phyloP scores from a whole-genome alignment of 2,329 filamentous ascomycete genomes.

The Phialocephala sp. region DNA sequence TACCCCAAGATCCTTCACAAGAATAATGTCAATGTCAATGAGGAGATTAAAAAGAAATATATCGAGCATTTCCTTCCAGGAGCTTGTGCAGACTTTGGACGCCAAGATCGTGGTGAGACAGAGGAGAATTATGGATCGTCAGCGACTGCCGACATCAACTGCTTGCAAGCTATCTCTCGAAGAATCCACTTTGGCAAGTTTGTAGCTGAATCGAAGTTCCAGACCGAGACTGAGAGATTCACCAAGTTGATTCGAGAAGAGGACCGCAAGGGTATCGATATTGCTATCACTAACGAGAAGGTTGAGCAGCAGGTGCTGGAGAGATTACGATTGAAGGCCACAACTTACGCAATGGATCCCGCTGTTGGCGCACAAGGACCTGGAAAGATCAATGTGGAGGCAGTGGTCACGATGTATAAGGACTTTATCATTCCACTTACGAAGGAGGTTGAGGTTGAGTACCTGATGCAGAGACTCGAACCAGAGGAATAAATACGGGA shows the following conservation, averaged over 20 bases:
- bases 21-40: constrained; percentile 91
- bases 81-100: constrained; percentile 79
- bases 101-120: constrained; percentile 79
- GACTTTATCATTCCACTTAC: constrained; percentile 95
- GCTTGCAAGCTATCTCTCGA: constrained; percentile 86
- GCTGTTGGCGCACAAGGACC: constrained; percentile 63
- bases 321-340: constrained; percentile 83
- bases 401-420: constrained; percentile 88
- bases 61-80: constrained; percentile 81
- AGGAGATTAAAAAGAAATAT: constrained; percentile 85
- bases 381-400: constrained; percentile 89
- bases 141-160: constrained; percentile 88
- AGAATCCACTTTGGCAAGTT: constrained; percentile 99
- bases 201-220: constrained; percentile 95
- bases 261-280: constrained; percentile 82
- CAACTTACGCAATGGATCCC: constrained; percentile 92
- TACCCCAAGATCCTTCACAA: constrained; percentile 88
- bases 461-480: constrained; percentile 86
- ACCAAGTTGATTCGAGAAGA: constrained; percentile 80
- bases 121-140: constrained; percentile 96
- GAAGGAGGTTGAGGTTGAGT: constrained; percentile 98
- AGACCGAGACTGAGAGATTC: constrained; percentile 79
- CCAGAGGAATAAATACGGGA: constrained; percentile 4
- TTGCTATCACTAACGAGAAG: constrained; percentile 85
- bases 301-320: constrained; percentile 94